Conservation (phyloP, 345 rosid species). For the Aquilaria malaccensis region DNA sequence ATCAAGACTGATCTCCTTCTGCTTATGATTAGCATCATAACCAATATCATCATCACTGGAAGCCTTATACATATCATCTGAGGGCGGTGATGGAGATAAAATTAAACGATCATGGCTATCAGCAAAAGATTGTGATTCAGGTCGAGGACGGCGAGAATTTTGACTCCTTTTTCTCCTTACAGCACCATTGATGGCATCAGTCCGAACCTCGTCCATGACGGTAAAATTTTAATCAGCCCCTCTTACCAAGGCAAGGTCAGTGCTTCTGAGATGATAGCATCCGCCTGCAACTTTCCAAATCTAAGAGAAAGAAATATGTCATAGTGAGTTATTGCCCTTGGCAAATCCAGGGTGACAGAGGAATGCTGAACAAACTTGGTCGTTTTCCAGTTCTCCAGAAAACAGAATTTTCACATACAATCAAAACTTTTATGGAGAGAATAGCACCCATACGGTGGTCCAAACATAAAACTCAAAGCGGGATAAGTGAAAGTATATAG, state of each 20-base stretch:
- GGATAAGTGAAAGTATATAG: no score
- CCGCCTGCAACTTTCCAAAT: slow-evolving; percentile 4
- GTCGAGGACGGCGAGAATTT: slow-evolving; percentile 55
- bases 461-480: no score
- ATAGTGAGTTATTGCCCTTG: background rate
- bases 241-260: slow-evolving; percentile 1
- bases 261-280: slow-evolving; percentile 14
- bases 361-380: no score
- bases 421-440: no score
- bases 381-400: no score
- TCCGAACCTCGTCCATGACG: slow-evolving; percentile 44
- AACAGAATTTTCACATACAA: no score
- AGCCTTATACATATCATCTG: slow-evolving; percentile 43
- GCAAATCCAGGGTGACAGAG: no score
- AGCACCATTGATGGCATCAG: slow-evolving; percentile 34
- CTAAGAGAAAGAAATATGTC: background rate
- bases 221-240: slow-evolving; percentile 7
- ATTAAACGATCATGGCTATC: slow-evolving; percentile 32
- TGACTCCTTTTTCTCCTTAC: slow-evolving; percentile 72
- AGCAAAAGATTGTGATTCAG: slow-evolving; percentile 32
- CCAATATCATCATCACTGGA: slow-evolving; percentile 61
- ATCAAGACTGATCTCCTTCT: slow-evolving; percentile 69
- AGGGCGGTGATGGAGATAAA: slow-evolving; percentile 31
- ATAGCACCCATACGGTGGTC: no score
- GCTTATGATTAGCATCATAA: slow-evolving; percentile 34